Conservation (phyloP, 768 basidiomycete species). For the Serpula lacrymans region DNA sequence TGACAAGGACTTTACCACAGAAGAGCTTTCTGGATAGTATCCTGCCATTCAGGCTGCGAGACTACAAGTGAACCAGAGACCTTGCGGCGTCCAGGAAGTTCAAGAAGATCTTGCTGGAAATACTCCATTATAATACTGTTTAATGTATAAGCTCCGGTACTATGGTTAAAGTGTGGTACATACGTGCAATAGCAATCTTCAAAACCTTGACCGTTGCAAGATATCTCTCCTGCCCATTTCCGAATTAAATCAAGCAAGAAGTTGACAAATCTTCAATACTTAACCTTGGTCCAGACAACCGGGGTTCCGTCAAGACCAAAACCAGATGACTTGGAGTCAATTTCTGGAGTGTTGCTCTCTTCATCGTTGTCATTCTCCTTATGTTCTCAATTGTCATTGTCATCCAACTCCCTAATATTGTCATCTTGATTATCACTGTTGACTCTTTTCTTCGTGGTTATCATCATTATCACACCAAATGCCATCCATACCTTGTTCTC, state of each 20-base stretch:
- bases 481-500: no score
- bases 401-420: neutral
- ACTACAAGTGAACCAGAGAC: neutral
- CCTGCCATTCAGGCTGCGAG: slow-evolving; percentile 2
- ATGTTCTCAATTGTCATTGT: no score
- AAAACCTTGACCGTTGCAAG: neutral
- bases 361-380: no score
- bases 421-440: neutral
- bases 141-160: no score
- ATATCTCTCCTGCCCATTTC: neutral
- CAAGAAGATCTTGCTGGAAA: slow-evolving; percentile 4
- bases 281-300: neutral
- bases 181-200: slow-evolving; percentile 1
- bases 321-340: slow-evolving; percentile 2
- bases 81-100: slow-evolving; percentile 1
- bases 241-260: neutral
- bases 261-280: slow-evolving; percentile 5
- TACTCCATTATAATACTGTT: neutral
- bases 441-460: neutral
- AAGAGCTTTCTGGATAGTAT: neutral
- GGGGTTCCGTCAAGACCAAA: neutral
- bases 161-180: neutral
- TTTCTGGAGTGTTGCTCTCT: no score
- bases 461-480: no score
- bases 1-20: slow-evolving; percentile 1